Base-by-base conservation (phyloP, 1,284 basidiomycete genomes). In the Puccinia polysora region DNA sequence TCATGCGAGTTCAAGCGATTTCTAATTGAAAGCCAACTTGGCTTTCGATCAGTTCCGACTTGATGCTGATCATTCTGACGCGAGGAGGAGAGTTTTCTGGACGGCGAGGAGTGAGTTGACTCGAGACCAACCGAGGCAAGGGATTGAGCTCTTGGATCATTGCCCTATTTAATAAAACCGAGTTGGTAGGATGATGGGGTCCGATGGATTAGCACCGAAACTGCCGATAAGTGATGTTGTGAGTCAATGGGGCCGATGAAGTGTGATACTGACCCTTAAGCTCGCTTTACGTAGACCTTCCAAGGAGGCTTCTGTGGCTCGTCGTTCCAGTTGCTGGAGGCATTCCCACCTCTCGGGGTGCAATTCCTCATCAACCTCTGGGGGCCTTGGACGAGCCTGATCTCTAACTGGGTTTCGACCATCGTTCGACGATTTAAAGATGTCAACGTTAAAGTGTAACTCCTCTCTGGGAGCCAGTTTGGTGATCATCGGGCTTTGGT, bases 221-320 rank as follows among this genome's bases (percentile, higher is more conserved):
- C n/a, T 15, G n/a, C 43, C 15, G 3, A 14, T 28, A 32, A 4
- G 25, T 28, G 23, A 8, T 25, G 2, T 14, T 4, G 14, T 25
- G 7, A 7, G 38, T 23, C 12, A 32, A 15, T 23, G n/a, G n/a
- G n/a, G n/a, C n/a, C n/a, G n/a, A n/a, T 28, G n/a, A 12, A n/a
- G 36, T 12, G 43, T 4, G 45, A 7, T 15, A 43, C 65, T 58
- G 20, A 68, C 65, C 23, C 45, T 56, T 6, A 68, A 45, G 20
- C 65, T 68, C 3, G 65, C 65, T 40, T 68, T 68, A 15, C 65
- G 65, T 5, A 68, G 38, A 38, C 65, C 65, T 36, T 68, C 65
- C 49, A 56, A 23, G 28, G 65, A 68, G 28, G 65, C 65, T 56
- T 68, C 65, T 25, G 52, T 53, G 23, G 65, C 65, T 28, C 65